Percentiles rank a stretch among this genome's conserved stretches.
Evolutionary conservation across 371 early-diverging fungal species (phyloP).

Genomic region (Apophysomyces variabilis): DNA sequence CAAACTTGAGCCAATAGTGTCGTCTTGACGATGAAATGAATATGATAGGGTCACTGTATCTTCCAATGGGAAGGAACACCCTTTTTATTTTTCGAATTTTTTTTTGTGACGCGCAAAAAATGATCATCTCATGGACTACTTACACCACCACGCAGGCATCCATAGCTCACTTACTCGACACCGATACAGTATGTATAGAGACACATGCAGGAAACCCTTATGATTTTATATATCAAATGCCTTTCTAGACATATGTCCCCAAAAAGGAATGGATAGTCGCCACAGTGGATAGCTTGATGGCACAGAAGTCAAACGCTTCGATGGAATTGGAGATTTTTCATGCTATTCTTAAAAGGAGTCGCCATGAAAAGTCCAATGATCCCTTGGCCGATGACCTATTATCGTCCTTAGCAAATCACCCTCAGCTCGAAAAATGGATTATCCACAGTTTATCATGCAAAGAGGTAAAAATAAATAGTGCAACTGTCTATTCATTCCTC

Average conservation of each 20-base stretch:
- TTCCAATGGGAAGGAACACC: conserved; percentile 14
- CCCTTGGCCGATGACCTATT: conserved; percentile 3
- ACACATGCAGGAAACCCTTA: too few relatives aligned
- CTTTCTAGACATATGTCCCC: neutral
- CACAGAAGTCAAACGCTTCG: neutral
- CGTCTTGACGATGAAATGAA: conserved; percentile 15
- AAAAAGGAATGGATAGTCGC: neutral
- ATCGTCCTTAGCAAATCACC: conserved; percentile 4
- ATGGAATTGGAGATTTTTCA: conserved; percentile 22
- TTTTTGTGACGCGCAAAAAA: conserved; percentile 9
- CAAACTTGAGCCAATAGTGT: conserved; percentile 17
- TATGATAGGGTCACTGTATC: conserved; percentile 19
- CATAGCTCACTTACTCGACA: neutral
- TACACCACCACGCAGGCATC: neutral
- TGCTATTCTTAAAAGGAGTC: conserved; percentile 14
- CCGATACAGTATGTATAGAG: neutral
- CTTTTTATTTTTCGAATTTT: conserved; percentile 3
- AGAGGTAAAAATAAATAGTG: conserved; percentile 3
- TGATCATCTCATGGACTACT: neutral
- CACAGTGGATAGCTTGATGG: neutral
- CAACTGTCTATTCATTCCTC: too few relatives aligned
- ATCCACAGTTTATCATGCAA: neutral
- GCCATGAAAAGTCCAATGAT: conserved; percentile 9
- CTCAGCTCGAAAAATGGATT: neutral
- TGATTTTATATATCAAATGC: neutral